Conservation (phyloP, 371 early-diverging fungal genomes). For the Gilbertella persicaria region DNA sequence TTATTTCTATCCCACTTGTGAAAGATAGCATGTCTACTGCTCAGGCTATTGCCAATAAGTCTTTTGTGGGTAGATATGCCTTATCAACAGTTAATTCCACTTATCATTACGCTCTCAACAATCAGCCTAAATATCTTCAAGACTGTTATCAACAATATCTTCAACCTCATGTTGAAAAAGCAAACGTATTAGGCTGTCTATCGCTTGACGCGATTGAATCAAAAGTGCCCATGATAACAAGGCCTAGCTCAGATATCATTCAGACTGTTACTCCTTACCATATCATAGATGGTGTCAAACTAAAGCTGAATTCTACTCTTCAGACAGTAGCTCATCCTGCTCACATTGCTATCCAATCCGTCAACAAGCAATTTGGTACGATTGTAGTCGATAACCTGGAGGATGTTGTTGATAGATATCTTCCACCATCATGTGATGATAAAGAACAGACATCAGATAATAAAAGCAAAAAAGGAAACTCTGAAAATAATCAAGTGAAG, state of each 20-base stretch:
- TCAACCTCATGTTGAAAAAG: conserved; percentile 57
- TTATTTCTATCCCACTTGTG: conserved; percentile 64
- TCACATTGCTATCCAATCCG: conserved; percentile 43
- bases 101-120: conserved; percentile 12
- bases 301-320: conserved; percentile 41
- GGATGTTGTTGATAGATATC: conserved; percentile 49
- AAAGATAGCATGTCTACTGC: conserved; percentile 59
- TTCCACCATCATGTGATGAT: conserved; percentile 25
- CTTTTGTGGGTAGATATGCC: conserved; percentile 55
- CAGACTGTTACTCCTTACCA: conserved; percentile 36
- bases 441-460: too few relatives aligned
- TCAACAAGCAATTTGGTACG: conserved; percentile 41
- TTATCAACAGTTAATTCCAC: conserved; percentile 47
- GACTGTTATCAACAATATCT: conserved; percentile 49
- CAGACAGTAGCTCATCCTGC: conserved; percentile 48
- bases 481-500: conserved; percentile 29
- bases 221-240: conserved; percentile 62
- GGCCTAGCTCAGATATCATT: conserved; percentile 64
- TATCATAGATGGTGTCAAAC: conserved; percentile 30
- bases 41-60: conserved; percentile 52
- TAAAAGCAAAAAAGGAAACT: too few relatives aligned
- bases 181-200: conserved; percentile 65
- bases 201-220: conserved; percentile 67
- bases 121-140: conserved; percentile 47
- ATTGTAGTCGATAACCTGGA: conserved; percentile 48